Percentiles rank a stretch among this genome's conserved stretches.
Evolutionary conservation across 352 stramenopile genomes (phyloP).

Genomic region (Thalassiosira pacifica): DNA sequence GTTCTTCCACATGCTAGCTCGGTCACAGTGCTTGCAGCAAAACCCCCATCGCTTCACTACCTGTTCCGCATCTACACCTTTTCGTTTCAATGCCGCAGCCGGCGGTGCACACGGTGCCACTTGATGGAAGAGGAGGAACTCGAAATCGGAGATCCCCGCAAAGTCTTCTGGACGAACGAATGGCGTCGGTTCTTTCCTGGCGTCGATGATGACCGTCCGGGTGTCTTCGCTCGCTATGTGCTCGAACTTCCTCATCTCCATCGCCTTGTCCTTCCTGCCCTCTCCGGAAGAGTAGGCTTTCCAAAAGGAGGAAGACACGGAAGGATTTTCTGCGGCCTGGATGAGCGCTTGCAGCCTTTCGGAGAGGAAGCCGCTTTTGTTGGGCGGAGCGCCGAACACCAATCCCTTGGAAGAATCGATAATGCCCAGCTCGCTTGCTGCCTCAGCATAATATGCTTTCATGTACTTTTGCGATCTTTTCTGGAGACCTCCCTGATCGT

Average conservation of each 20-base stretch:
- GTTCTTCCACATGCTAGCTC: neutral
- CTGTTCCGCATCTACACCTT: slow-evolving; percentile 43
- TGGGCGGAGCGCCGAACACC: slow-evolving; percentile 67
- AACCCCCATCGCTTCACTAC: slow-evolving; percentile 70
- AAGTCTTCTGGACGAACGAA: slow-evolving; percentile 55
- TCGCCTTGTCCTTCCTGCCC: slow-evolving; percentile 32
- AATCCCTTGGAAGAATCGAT: slow-evolving; percentile 72
- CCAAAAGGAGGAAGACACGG: neutral
- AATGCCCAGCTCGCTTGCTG: slow-evolving; percentile 71
- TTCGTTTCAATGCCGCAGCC: slow-evolving; percentile 57
- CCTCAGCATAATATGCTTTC: slow-evolving; percentile 73
- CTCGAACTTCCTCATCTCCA: slow-evolving; percentile 47
- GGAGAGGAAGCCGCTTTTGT: slow-evolving; percentile 28
- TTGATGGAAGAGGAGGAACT: slow-evolving; percentile 75
- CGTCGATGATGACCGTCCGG: slow-evolving; percentile 29
- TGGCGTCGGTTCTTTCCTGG: slow-evolving; percentile 14
- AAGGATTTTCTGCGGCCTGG: neutral
- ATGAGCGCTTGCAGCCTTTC: slow-evolving; percentile 33
- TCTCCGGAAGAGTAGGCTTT: slow-evolving; percentile 4
- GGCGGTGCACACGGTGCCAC: slow-evolving; percentile 69
- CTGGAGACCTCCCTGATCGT: slow-evolving; percentile 41
- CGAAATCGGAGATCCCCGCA: slow-evolving; percentile 58
- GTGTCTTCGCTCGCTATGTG: slow-evolving; percentile 23
- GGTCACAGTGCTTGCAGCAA: slow-evolving; percentile 74
- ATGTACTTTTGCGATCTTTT: slow-evolving; percentile 51